Evolutionary conservation across 139 green algal genomes (phyloP), one percentile per base, ranked within the genome.

Genomic region (Coelastrella sp.): DNA sequence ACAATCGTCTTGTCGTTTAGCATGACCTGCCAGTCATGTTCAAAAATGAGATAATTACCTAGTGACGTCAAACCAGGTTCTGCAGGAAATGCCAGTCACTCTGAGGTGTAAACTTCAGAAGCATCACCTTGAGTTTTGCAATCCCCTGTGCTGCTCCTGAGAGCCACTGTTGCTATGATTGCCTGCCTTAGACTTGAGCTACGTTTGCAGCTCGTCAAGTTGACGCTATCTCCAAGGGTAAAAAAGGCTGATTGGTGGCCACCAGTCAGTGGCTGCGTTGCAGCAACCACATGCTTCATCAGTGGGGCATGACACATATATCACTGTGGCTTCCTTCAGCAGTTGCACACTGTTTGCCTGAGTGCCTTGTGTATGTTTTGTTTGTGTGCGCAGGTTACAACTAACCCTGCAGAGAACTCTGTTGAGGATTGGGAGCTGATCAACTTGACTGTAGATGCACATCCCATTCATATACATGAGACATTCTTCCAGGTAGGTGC

Each of bases 391-490:
- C 74, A 80, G 74, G 74, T 80, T 4, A 80, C 74, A 12, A 80
- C 74, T 9, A 80, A 80, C 25, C 24, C 74, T 59, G 74, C 27
- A 8, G 15, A 11, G 7, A 59, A 73, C n/a, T 49, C 80, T 22
- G 59, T 63, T 24, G 59, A 86, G 80, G 80, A 86, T 8, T 86
- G 80, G 80, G n/a, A 72, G 20, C 20, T 86, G 6, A 74, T 86
- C 80, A 86, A 86, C 59, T 59, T 86, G 4, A 86, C 80, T 7
- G 22, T 25, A 6, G 80, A 86, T 74, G 59, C 80, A 11, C 80
- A 86, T 19, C 80, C 80, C 8, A 86, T 86, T 22, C 80, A 86
- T 22, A 22, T 86, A 5, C 80, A 86, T 15, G 80, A 73, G n/a
- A 22, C 58, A 8, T 58, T 57, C 11, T 86, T 75, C 59, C 58